Base-by-base conservation (phyloP, 1,284 basidiomycete species). In the Sanghuangporus baumii region DNA sequence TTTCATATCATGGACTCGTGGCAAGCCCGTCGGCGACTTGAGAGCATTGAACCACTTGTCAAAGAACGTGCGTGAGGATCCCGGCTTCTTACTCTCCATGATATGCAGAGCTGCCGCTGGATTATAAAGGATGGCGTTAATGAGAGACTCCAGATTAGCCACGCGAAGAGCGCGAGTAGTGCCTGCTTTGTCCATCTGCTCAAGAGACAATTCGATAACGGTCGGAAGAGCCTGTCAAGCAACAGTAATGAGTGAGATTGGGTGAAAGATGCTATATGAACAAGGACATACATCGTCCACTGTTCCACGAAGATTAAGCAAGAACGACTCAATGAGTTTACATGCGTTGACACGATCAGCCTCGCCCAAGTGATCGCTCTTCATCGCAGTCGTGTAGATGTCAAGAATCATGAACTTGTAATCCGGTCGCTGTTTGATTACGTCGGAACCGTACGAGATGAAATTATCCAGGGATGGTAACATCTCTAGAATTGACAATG, bases 1-100 rank as follows among this genome's bases (percentile, higher is more conserved):
- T 74, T 92, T 94, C 82, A 94, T 94, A 74, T 96, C 93, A 72
- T 96, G 93, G 43, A 96, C 92, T n/a, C 93, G 83, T 2, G 89
- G 90, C 51, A 94, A 79, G 56, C 80, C 82, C 36, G 79, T 76
- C 23, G 85, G 79, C 55, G 77, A 75, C 62, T 83, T 85, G 72
- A 94, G 89, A 14, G 84, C 82, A 7, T 74, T 81, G 69, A 93
- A 92, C 88, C 92, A 94, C 66, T 79, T 80, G 68, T 91, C 85
- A 71, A 96, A 94, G 79, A 96, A 92, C 16, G 74, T 69, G 48
- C 84, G 84, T 1, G 87, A 82, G 14, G 78, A 74, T 3, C 86
- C 87, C 2, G 85, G 76, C 16, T 79, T 80, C 69, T 79, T 76
- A 20, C 69, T 73, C 71, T 93, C 91, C 79, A 95, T 88, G 64